A percentile compares a stretch with the other conserved stretches of the same genome.
Evolutionary conservation across 2,329 filamentous ascomycete genomes (phyloP).

Genomic region (Didymosphaeria variabile): DNA sequence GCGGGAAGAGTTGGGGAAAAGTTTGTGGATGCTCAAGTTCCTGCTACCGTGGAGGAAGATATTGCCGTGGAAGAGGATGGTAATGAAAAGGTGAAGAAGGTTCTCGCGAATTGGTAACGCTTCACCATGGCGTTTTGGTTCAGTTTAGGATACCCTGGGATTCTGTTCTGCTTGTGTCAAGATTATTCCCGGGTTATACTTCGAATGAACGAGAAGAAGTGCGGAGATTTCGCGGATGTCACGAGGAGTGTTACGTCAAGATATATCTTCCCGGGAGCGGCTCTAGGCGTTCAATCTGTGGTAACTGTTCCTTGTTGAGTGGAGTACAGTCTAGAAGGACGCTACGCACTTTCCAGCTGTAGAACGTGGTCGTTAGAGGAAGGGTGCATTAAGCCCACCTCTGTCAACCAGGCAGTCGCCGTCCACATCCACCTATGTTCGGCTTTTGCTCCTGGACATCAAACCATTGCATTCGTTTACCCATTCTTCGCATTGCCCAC

Average conservation of each 20-base stretch:
- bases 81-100: conserved; percentile 35
- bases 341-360: background rate
- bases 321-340: background rate
- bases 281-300: background rate
- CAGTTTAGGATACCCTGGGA: conserved; percentile 13
- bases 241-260: background rate
- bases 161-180: background rate
- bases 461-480: background rate
- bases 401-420: background rate
- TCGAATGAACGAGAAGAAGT: background rate
- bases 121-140: conserved; percentile 9
- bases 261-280: background rate
- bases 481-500: background rate
- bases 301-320: background rate
- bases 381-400: background rate
- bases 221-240: background rate
- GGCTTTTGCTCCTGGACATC: background rate
- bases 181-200: background rate
- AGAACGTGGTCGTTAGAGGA: background rate
- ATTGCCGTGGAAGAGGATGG: conserved; percentile 32
- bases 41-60: conserved; percentile 28
- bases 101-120: conserved; percentile 36
- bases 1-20: conserved; percentile 45
- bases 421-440: background rate
- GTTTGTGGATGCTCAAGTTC: conserved; percentile 40